Evolutionary conservation across 2,329 filamentous ascomycete species (phyloP).

Genomic region (Cladorrhinum sp.): DNA sequence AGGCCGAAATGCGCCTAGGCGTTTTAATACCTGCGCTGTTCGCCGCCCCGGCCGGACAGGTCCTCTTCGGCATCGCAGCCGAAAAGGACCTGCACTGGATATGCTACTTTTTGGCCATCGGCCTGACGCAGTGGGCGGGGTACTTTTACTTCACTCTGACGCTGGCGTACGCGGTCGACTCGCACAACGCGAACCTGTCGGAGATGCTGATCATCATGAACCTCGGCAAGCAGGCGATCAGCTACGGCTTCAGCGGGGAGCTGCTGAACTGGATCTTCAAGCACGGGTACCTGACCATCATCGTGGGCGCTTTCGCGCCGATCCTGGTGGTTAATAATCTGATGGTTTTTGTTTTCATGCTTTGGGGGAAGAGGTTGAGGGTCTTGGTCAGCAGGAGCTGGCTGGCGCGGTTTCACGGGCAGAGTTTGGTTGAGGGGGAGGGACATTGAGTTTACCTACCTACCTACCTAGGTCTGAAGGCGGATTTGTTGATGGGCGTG

Average conservation of each 20-base stretch:
- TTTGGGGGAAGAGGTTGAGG: slow-evolving; percentile 49
- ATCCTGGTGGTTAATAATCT: slow-evolving; percentile 50
- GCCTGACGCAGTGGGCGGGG: slow-evolving; percentile 46
- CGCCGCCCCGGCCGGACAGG: slow-evolving; percentile 39
- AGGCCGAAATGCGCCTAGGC: slow-evolving; percentile 47
- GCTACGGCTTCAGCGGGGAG: slow-evolving; percentile 50
- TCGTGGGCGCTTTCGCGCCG: slow-evolving; percentile 47
- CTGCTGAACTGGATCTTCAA: slow-evolving; percentile 49
- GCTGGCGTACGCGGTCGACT: slow-evolving; percentile 59
- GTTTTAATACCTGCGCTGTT: slow-evolving; percentile 38
- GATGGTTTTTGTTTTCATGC: slow-evolving; percentile 46
- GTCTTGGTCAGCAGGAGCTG: slow-evolving; percentile 43
- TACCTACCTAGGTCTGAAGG: no score
- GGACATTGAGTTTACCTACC: slow-evolving; percentile 7
- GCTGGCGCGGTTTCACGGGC: slow-evolving; percentile 44
- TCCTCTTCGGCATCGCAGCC: slow-evolving; percentile 42
- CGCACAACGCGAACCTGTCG: slow-evolving; percentile 55
- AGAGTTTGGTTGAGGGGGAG: slow-evolving; percentile 13
- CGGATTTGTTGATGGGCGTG: neutral
- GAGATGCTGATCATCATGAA: slow-evolving; percentile 62
- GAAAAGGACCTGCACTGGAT: slow-evolving; percentile 42
- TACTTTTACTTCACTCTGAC: slow-evolving; percentile 58
- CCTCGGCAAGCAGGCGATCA: slow-evolving; percentile 55
- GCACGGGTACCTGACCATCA: slow-evolving; percentile 50
- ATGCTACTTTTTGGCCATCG: slow-evolving; percentile 48